Percentiles rank a stretch among this genome's conserved stretches.
Evolutionary conservation across 75 land plant genomes (phyloP).

Genomic region (Cryptomeria japonica): DNA sequence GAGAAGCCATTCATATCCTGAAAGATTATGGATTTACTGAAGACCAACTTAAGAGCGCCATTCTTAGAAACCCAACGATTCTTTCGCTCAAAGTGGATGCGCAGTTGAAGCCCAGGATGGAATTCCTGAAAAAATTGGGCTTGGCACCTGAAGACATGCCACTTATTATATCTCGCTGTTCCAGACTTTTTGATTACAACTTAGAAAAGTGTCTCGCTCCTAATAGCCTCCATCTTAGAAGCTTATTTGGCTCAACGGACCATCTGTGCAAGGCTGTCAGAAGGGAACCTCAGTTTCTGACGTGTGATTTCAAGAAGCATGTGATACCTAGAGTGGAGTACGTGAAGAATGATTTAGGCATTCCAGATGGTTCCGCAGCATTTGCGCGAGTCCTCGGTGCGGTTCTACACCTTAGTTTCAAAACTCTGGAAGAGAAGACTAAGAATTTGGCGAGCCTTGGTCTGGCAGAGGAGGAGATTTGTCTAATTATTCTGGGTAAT

Average conservation of each 20-base stretch:
- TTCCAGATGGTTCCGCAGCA: neutral
- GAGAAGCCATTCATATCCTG: neutral
- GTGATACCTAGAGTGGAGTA: neutral
- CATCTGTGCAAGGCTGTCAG: neutral
- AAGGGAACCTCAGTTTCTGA: no score
- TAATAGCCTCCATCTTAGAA: constrained; percentile 18
- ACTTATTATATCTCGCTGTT: constrained; percentile 16
- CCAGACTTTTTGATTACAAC: constrained; percentile 13
- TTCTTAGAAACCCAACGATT: no score
- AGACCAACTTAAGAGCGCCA: neutral
- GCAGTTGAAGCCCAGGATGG: constrained; percentile 3
- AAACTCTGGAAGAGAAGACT: no score
- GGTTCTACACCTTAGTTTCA: no score
- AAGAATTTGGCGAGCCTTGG: constrained; percentile 36
- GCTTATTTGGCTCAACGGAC: neutral
- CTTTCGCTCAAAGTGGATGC: no score
- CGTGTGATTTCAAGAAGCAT: neutral
- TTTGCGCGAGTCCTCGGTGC: neutral
- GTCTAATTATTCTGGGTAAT: constrained; percentile 7
- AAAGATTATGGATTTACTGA: neutral
- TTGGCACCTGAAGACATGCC: constrained; percentile 13
- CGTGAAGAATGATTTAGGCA: neutral
- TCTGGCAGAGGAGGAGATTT: constrained; percentile 23
- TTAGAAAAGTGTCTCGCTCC: constrained; percentile 5
- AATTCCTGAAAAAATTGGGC: constrained; percentile 21